A percentile compares a stretch with the other conserved stretches of the same genome.
These are phyloP conservation scores for Fusarium napiforme DNA, from an alignment of 2,329 filamentous ascomycete species.

Conservation along the genomic window DNA sequence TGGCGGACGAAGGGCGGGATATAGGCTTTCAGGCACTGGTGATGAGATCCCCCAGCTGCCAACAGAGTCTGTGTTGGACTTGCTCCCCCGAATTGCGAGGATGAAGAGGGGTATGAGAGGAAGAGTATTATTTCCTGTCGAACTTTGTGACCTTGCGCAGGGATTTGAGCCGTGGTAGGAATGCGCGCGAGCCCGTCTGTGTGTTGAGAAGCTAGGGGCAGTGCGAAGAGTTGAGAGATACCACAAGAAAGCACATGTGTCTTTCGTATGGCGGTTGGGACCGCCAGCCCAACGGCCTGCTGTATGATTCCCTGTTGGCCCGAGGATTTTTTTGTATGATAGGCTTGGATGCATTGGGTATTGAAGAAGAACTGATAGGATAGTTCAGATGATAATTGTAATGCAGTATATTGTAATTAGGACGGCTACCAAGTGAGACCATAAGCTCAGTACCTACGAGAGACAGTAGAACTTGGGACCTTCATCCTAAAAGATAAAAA, in stretches of 20 bases:
- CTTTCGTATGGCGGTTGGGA: conserved; percentile 73
- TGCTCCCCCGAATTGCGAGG: neutral
- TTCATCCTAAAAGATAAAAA: neutral
- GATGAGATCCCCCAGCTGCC: neutral
- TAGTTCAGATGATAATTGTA: neutral
- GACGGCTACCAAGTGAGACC: neutral
- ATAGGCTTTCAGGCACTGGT: neutral
- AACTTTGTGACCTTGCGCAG: conserved; percentile 2
- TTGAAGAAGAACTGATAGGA: neutral
- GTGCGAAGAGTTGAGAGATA: neutral
- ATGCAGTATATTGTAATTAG: neutral
- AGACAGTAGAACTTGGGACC: neutral
- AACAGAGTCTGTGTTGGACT: conserved; percentile 11
- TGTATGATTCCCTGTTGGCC: neutral
- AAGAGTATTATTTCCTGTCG: conserved; percentile 22
- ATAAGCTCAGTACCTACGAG: neutral
- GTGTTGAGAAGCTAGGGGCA: neutral
- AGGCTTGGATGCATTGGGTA: neutral
- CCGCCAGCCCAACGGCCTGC: conserved; percentile 61
- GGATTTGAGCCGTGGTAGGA: neutral
- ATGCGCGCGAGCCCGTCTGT: neutral
- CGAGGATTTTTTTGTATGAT: neutral
- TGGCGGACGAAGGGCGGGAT: conserved; percentile 23
- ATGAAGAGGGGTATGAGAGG: conserved; percentile 9
- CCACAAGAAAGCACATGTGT: conserved; percentile 60